These are phyloP conservation scores for Sporothrix variecibatus DNA, from an alignment of 2,329 filamentous ascomycete genomes.

Conservation along the genomic window DNA sequence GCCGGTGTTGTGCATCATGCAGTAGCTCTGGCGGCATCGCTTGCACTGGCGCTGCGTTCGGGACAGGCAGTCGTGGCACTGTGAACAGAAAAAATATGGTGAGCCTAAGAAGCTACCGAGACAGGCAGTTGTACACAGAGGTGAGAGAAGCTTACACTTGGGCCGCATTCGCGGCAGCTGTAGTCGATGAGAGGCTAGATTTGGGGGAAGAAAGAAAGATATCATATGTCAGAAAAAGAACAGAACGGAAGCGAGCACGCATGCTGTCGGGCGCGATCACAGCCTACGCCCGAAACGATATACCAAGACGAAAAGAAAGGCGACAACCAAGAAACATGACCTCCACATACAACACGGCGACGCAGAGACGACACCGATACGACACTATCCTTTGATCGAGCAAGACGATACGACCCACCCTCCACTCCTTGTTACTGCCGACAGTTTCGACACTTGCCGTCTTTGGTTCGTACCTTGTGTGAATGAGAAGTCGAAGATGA, in stretches of 20 bases:
- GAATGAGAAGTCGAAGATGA: constrained; percentile 18
- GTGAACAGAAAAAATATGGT: neutral
- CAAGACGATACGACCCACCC: neutral
- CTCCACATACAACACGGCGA: neutral
- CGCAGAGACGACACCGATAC: neutral
- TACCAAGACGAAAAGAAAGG: neutral
- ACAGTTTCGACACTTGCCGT: constrained; percentile 29
- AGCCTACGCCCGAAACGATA: neutral
- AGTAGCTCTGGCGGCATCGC: constrained; percentile 78
- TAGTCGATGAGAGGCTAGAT: constrained; percentile 22
- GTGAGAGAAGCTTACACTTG: constrained; percentile 22
- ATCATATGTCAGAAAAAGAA: neutral
- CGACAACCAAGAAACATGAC: neutral
- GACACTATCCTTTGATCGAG: neutral
- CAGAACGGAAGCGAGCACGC: neutral
- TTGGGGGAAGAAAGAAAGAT: neutral
- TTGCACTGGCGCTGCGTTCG: constrained; percentile 70
- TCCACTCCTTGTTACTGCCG: neutral
- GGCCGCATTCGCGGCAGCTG: constrained; percentile 31
- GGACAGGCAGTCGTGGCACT: constrained; percentile 77
- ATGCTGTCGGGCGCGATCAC: neutral
- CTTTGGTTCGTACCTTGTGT: constrained; percentile 32
- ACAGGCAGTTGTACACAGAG: neutral
- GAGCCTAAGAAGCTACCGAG: neutral
- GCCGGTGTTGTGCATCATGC: constrained; percentile 78